Evolutionary conservation across 768 basidiomycete species (phyloP), one percentile per base, ranked within the genome.

Genomic region (Leccinum rimulosum): DNA sequence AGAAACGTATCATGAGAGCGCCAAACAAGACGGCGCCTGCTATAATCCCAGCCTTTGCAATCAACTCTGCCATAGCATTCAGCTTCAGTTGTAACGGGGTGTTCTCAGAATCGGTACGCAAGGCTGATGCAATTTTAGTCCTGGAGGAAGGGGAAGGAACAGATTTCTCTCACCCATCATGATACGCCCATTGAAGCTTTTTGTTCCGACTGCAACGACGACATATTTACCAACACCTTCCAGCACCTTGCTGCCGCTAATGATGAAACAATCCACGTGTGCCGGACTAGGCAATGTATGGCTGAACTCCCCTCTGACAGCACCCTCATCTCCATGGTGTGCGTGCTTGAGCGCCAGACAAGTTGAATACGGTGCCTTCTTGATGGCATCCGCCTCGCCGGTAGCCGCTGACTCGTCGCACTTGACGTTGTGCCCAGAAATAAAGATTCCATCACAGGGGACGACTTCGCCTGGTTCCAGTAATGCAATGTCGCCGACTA

Each of bases 331-430:
- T 55, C 56, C 66, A 15, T 56, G 61, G 28, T 36, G 69, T 52
- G 76, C 76, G 17, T 78, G 68, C 53, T 79, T 75, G 53, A 84
- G 73, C 8, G 78, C 79, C 33, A 91, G 64, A 63, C 89, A 89
- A 43, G 94, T 88, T 22, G 84, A 83, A 73, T 88, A 97, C 1
- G 89, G 64, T 17, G 86, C 70, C 74, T 99, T 99, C 72, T 87
- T 88, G 73, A 99, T 95, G 15, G 95, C 88, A 73, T 99, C 95
- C 8, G 91, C 91, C 77, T 99, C 97, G 64, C 96, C 97, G 0
- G 97, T 98, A 47, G 95, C 94, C 22, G 93, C 92, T 27, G 92
- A 93, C 73, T 98, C 97, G 68, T 99, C 97, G 71, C 95, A 98
- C 69, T 85, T 88, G 65, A 98, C 89, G 63, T 93, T 94, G 74